Base-by-base conservation (phyloP, 2,329 filamentous ascomycete genomes). In the Aspergillus transmontanensis region DNA sequence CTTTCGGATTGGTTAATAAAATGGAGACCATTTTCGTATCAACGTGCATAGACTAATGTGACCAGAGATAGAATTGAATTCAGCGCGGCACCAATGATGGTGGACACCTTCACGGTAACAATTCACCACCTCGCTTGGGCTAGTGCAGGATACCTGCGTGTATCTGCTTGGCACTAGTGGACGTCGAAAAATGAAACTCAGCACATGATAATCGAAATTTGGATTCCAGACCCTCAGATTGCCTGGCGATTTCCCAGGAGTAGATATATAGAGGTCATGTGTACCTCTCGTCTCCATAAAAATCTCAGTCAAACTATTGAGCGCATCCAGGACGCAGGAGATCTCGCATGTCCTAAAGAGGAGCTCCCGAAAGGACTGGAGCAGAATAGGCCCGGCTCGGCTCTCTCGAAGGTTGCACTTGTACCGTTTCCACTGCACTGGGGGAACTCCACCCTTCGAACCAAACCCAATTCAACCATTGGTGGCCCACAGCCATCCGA, bases 291-390 rank as follows among this genome's bases (percentile, higher is more conserved):
- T 36, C 51, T 39, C 51, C 51, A 55, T 51, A 34, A 34, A 21
- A 48, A 41, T 11, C 26, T 51, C 48, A 32, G 48, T 41, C 34
- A 16, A 55, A 19, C 32, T 55, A 55, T 55, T 39, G 51, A 55
- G 51, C 16, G 12, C 12, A 14, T 14, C 32, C 10, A 23, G 50
- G 28, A 21, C n/a, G 30, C 26, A 21, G 10, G 12, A n/a, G 30
- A 55, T 39, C 51, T 55, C 51, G 51, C 51, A 55, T 55, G 23
- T 23, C 51, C 51, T 9, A 55, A 55, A 39, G 30, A 55, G 51
- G 51, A 23, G 30, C 34, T 55, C 32, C 51, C 51, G 51, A 55
- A 55, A 39, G 12, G 21, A 23, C 32, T 54, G 14, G 30, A 6
- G 16, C n/a, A 41, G 32, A 12, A 54, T 34, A 54, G 46, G 46